Evolutionary conservation across 805 yeast species (phyloP).

Genomic region (Naumovozyma baii): DNA sequence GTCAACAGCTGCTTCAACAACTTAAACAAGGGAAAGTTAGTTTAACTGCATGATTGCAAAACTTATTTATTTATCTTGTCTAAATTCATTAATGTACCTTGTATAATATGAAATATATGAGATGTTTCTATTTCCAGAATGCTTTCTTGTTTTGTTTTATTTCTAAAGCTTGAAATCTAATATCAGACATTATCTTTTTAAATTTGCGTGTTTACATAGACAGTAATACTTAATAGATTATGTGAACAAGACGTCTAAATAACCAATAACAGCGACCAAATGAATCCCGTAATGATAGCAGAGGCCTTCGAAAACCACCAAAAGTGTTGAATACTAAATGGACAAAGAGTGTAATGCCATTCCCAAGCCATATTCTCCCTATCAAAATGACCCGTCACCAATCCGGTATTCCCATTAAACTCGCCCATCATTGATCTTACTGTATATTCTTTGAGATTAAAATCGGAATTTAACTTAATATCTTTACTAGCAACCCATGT

Average conservation of each 20-base stretch:
- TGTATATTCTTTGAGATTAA: constrained; percentile 60
- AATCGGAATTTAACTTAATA: constrained; percentile 9
- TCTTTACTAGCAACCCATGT: constrained; percentile 39
- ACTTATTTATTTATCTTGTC: no score
- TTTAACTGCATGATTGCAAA: not conserved
- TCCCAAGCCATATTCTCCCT: constrained; percentile 40
- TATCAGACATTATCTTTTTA: no score
- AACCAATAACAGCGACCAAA: constrained; percentile 26
- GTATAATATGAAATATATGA: not conserved
- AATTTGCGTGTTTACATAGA: no score
- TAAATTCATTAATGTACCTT: no score
- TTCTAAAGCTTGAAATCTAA: no score
- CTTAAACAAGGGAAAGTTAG: constrained; percentile 17
- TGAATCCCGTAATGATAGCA: constrained; percentile 33
- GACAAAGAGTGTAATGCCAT: constrained; percentile 64
- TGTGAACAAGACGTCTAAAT: not conserved
- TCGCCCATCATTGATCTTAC: constrained; percentile 97
- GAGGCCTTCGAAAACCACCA: constrained; percentile 87
- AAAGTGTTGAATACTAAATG: constrained; percentile 77
- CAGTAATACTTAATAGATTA: no score
- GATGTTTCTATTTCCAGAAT: not conserved
- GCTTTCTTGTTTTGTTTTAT: not conserved
- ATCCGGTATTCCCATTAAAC: constrained; percentile 79
- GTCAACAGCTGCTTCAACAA: constrained; percentile 26
- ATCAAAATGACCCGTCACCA: constrained; percentile 65